Conservation (phyloP, 148 eudicot species). For the Oxyria digyna region DNA sequence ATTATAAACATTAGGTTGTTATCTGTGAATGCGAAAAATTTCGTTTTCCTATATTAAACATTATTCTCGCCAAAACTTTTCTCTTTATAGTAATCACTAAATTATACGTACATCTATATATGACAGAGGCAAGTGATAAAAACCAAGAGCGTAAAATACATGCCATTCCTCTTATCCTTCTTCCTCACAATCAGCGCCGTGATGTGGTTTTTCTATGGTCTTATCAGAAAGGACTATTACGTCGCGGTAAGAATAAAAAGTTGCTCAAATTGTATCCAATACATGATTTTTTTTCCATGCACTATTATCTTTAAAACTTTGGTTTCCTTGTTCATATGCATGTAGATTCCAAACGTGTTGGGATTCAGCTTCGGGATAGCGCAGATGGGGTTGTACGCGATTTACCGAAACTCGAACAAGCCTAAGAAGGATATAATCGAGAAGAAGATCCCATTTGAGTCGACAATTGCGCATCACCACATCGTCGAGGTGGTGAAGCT, state of each 20-base stretch:
- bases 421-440: not conserved
- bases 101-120: not conserved
- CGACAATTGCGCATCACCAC: constrained; percentile 14
- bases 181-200: constrained; percentile 53
- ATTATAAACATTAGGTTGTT: no score
- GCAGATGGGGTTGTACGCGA: no score
- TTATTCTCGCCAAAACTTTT: no score
- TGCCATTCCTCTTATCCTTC: constrained; percentile 67
- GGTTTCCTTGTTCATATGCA: no score
- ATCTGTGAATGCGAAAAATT: no score
- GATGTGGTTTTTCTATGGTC: constrained; percentile 70
- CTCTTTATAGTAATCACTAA: no score
- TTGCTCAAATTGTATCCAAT: no score
- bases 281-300: no score
- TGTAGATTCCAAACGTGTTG: no score
- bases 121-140: constrained; percentile 57
- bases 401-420: no score
- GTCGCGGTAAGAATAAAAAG: constrained; percentile 51
- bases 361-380: constrained; percentile 4
- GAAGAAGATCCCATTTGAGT: not conserved
- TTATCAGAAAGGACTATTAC: constrained; percentile 35
- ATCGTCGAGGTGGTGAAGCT: constrained; percentile 35
- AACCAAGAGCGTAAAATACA: constrained; percentile 71
- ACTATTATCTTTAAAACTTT: no score
- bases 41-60: no score